Percentiles rank a stretch among this genome's conserved stretches.
These are phyloP conservation scores for Alternaria solani DNA, from an alignment of 2,329 filamentous ascomycete genomes.

Conservation along the genomic window DNA sequence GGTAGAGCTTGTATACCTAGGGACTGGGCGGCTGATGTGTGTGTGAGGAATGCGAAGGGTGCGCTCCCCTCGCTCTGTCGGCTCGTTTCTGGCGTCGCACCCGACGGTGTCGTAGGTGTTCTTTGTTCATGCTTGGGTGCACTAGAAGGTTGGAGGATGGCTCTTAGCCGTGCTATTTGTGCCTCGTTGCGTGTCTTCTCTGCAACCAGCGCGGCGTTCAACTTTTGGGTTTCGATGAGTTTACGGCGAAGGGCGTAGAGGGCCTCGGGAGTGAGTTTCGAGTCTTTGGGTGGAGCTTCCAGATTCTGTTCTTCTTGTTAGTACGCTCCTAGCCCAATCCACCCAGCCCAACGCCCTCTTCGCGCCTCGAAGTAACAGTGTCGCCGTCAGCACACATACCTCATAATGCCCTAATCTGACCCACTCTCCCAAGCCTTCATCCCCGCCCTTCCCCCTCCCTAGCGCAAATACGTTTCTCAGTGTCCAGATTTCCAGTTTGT, in stretches of 20 bases:
- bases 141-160: slow-evolving; percentile 55
- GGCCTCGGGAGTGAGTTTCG: slow-evolving; percentile 68
- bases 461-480: slow-evolving; percentile 74
- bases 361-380: neutral
- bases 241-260: slow-evolving; percentile 76
- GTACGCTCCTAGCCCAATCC: neutral
- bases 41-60: slow-evolving; percentile 65
- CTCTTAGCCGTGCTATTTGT: slow-evolving; percentile 70
- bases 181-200: slow-evolving; percentile 77
- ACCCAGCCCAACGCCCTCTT: neutral
- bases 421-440: slow-evolving; percentile 68
- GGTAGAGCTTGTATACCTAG: slow-evolving; percentile 55
- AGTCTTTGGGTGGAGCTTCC: slow-evolving; percentile 30
- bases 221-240: slow-evolving; percentile 78
- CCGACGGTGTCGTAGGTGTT: slow-evolving; percentile 29
- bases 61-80: slow-evolving; percentile 7
- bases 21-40: slow-evolving; percentile 56
- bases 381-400: slow-evolving; percentile 53
- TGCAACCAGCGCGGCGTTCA: slow-evolving; percentile 73
- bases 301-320: slow-evolving; percentile 33
- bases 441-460: slow-evolving; percentile 65
- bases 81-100: neutral
- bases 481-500: slow-evolving; percentile 75
- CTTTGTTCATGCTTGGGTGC: slow-evolving; percentile 29
- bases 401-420: slow-evolving; percentile 87